phyloP scores from a whole-genome alignment of 352 stramenopile species.

The Pelagophyceae sp. region DNA sequence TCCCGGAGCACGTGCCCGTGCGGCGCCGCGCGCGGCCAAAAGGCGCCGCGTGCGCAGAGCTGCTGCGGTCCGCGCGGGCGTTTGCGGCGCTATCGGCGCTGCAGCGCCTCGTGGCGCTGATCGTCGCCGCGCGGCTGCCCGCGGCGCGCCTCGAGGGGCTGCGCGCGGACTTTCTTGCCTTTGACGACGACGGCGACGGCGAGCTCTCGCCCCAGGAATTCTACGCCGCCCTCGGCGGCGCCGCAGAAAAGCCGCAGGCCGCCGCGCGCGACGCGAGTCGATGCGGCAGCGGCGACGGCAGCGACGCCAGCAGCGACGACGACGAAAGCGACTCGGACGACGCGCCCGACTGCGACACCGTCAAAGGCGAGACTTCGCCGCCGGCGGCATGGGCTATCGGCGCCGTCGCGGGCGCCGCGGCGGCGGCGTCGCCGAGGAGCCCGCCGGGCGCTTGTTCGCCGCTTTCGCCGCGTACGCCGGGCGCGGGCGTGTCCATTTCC shows the following conservation, averaged over 20 bases:
- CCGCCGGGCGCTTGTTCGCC: too few species aligned
- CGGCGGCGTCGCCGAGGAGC: too few species aligned
- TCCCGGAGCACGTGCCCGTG: not conserved
- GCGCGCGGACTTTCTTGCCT: not conserved
- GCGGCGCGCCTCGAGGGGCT: not conserved
- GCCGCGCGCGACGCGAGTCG: not conserved
- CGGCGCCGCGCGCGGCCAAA: not conserved
- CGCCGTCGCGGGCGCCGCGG: not conserved
- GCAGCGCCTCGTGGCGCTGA: not conserved
- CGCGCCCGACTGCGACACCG: not conserved
- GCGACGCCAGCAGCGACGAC: not conserved
- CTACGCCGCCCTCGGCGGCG: constrained; percentile 4
- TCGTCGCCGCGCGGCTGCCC: not conserved
- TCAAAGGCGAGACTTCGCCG: not conserved
- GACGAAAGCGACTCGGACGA: not conserved
- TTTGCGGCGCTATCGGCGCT: not conserved
- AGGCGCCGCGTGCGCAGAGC: not conserved
- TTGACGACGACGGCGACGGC: constrained; percentile 14
- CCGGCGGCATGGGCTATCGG: not conserved
- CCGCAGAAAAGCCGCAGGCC: not conserved
- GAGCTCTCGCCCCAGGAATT: not conserved
- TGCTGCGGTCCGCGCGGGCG: not conserved
- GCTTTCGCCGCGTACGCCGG: too few species aligned
- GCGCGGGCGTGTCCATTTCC: not conserved
- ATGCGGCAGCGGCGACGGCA: not conserved